Percentiles rank a stretch among this genome's conserved stretches.
Evolutionary conservation across 2,329 filamentous ascomycete genomes (phyloP).

Genomic region (Alternaria incomplexa): DNA sequence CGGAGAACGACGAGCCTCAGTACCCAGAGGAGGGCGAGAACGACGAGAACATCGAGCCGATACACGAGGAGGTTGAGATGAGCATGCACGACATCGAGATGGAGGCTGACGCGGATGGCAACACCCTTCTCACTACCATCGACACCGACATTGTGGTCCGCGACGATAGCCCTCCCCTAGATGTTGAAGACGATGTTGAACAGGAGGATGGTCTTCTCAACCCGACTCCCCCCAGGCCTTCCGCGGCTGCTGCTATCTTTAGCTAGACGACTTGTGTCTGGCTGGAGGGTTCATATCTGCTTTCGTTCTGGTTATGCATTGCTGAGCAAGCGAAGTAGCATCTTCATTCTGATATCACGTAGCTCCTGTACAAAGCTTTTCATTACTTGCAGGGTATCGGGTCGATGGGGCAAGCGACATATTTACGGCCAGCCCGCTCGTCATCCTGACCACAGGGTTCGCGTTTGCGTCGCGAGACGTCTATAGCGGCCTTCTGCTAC

Average conservation of each 20-base stretch:
- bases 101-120: neutral
- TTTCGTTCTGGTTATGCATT: neutral
- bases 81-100: neutral
- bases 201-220: neutral
- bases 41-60: neutral
- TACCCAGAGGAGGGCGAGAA: neutral
- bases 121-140: neutral
- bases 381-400: neutral
- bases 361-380: neutral
- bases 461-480: neutral
- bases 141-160: neutral
- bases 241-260: neutral
- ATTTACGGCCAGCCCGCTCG: rapidly evolving
- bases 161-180: neutral
- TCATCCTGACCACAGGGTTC: neutral
- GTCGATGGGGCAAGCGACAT: neutral
- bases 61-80: neutral
- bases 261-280: neutral
- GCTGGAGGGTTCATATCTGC: neutral
- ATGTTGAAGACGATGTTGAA: neutral
- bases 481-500: too few relatives aligned
- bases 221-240: neutral
- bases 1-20: neutral
- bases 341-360: neutral
- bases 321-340: neutral